Conservation (phyloP, 2,329 filamentous ascomycete genomes). For the Fusarium dlaminii region DNA sequence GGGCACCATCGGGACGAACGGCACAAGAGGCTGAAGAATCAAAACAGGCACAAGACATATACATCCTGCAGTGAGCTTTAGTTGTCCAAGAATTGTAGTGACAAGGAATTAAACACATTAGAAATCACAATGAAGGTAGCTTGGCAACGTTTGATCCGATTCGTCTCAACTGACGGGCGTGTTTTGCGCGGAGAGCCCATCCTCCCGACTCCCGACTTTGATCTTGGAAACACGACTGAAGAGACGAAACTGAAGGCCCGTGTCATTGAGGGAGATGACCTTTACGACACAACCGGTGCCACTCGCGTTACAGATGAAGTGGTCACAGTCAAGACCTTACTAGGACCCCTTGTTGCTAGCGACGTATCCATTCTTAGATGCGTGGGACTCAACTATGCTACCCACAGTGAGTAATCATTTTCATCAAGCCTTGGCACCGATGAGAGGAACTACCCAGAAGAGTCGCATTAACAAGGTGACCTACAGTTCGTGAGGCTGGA, state of each 20-base stretch:
- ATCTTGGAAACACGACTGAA: conserved; percentile 55
- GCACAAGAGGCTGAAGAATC: background rate
- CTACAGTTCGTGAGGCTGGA: conserved; percentile 59
- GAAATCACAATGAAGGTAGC: conserved; percentile 41
- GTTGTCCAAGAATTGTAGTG: background rate
- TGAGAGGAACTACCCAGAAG: background rate
- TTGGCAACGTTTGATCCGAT: conserved; percentile 66
- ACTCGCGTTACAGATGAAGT: conserved; percentile 64
- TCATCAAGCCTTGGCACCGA: background rate
- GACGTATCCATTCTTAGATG: conserved; percentile 67
- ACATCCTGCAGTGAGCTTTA: background rate
- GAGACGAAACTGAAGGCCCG: conserved; percentile 60
- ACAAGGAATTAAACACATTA: background rate
- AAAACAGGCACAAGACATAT: background rate
- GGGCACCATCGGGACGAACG: background rate
- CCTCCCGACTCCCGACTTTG: conserved; percentile 54
- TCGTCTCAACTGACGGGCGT: conserved; percentile 60
- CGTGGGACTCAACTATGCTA: conserved; percentile 68
- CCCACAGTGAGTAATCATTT: conserved; percentile 54
- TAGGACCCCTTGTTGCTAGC: conserved; percentile 59
- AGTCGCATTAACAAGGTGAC: background rate
- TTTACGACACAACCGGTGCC: conserved; percentile 56
- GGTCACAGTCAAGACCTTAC: conserved; percentile 61
- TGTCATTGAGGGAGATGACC: conserved; percentile 60
- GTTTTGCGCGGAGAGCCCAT: conserved; percentile 63